These are phyloP conservation scores for Stephania cephalantha DNA, from an alignment of 164 flowering plant species.

Conservation along the genomic window DNA sequence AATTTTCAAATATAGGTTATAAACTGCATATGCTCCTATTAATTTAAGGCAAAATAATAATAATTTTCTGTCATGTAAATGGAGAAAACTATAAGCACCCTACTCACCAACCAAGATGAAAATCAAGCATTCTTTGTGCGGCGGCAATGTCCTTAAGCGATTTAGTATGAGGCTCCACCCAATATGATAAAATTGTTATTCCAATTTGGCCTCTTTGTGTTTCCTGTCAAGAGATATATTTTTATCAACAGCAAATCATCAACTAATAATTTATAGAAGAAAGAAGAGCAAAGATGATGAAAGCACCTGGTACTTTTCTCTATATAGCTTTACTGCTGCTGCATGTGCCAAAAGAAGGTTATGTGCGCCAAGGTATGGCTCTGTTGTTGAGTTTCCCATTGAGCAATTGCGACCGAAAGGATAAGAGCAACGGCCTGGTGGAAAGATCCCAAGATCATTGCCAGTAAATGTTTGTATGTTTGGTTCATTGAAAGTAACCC, in stretches of 20 bases:
- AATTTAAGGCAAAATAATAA: not conserved
- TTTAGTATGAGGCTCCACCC: slow-evolving; percentile 3
- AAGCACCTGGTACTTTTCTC: slow-evolving; percentile 15
- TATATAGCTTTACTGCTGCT: slow-evolving; percentile 14
- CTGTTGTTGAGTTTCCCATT: slow-evolving; percentile 15
- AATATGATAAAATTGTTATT: slow-evolving; percentile 6
- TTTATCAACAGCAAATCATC: not conserved
- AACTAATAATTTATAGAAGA: not conserved
- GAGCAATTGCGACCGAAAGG: slow-evolving; percentile 16
- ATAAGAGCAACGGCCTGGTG: slow-evolving; percentile 18
- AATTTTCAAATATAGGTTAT: not conserved
- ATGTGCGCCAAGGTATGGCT: slow-evolving; percentile 18
- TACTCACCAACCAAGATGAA: slow-evolving; percentile 13
- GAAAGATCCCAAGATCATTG: slow-evolving; percentile 4
- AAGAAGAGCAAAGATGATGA: not conserved
- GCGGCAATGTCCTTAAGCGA: slow-evolving; percentile 6
- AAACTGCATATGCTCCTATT: not conserved
- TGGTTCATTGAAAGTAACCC: slow-evolving; percentile 20
- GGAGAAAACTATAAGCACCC: not conserved
- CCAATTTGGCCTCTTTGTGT: slow-evolving; percentile 11
- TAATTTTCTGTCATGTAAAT: not conserved
- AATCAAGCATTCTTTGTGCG: not conserved
- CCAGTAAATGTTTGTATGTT: slow-evolving; percentile 2
- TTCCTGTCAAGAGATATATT: not conserved
- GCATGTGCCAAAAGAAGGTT: slow-evolving; percentile 15